Conservation (phyloP, 2,329 filamentous ascomycete genomes). For the Exophiala xenobiotica region DNA sequence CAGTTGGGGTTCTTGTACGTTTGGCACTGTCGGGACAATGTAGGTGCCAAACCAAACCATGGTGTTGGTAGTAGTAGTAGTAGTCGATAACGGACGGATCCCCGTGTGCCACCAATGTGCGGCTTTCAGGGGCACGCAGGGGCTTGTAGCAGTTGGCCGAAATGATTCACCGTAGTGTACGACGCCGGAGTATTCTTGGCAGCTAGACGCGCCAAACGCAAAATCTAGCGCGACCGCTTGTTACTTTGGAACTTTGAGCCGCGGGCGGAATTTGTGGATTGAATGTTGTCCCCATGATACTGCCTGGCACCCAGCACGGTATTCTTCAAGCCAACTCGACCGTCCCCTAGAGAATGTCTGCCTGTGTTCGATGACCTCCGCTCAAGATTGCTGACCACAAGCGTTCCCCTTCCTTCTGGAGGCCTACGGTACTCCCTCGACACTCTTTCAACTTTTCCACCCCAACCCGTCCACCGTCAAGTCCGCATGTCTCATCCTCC, state of each 20-base stretch:
- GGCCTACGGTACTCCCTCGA: conserved; percentile 43
- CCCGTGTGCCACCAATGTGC: no score
- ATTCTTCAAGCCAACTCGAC: not conserved
- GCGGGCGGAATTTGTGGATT: not conserved
- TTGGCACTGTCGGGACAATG: no score
- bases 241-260: not conserved
- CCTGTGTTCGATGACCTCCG: conserved; percentile 10
- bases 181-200: not conserved
- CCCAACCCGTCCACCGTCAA: conserved; percentile 37
- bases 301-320: not conserved
- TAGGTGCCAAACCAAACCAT: no score
- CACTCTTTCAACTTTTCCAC: conserved; percentile 43
- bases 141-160: no score
- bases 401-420: conserved; percentile 43
- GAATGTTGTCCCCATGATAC: not conserved
- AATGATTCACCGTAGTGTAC: no score
- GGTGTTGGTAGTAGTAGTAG: no score
- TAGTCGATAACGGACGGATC: no score
- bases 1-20: no score
- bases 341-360: no score
- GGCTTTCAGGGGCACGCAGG: no score
- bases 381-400: conserved; percentile 48
- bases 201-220: not conserved
- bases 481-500: conserved; percentile 36
- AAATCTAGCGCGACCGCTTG: not conserved